phyloP scores from a whole-genome alignment of 352 stramenopile species.

The Phytophthora foliorum region DNA sequence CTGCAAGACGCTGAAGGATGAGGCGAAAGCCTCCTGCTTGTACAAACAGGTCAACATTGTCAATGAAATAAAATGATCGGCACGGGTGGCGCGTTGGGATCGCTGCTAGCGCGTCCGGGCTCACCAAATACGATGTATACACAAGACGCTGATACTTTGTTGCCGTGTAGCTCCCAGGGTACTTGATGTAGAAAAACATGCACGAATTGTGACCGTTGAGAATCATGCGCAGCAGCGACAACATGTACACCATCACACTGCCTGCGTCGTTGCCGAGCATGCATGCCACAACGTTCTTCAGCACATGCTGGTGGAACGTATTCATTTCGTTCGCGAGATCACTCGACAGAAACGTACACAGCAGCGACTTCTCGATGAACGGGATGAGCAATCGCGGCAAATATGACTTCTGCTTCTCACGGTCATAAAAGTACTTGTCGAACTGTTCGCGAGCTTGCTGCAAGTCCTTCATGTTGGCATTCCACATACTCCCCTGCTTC shows the following conservation, averaged over 20 bases:
- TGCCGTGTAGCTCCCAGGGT: slow-evolving; percentile 66
- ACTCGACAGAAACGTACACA: slow-evolving; percentile 73
- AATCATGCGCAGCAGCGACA: slow-evolving; percentile 82
- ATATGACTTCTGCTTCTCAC: slow-evolving; percentile 58
- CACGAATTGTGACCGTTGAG: slow-evolving; percentile 80
- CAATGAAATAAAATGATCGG: slow-evolving; percentile 84
- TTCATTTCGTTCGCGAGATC: slow-evolving; percentile 85
- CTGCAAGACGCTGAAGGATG: slow-evolving; percentile 71
- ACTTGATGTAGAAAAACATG: slow-evolving; percentile 90
- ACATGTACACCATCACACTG: slow-evolving; percentile 48
- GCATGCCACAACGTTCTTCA: slow-evolving; percentile 81
- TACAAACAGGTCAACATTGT: slow-evolving; percentile 87
- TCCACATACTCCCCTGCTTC: slow-evolving; percentile 80
- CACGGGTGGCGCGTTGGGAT: slow-evolving; percentile 77
- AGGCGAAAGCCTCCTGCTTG: slow-evolving; percentile 83
- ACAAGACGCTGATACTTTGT: slow-evolving; percentile 74
- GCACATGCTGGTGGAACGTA: slow-evolving; percentile 79
- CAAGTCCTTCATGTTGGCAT: slow-evolving; percentile 70
- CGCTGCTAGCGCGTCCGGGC: slow-evolving; percentile 55
- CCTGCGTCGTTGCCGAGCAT: slow-evolving; percentile 60
- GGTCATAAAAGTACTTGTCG: slow-evolving; percentile 77
- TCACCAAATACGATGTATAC: slow-evolving; percentile 82
- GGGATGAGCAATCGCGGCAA: slow-evolving; percentile 65
- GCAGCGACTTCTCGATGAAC: slow-evolving; percentile 79
- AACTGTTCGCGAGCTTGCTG: slow-evolving; percentile 73